A percentile compares a stretch with the other conserved stretches of the same genome.
Evolutionary conservation across 441 rosid species (phyloP).

Genomic region (Syzygium syzygioides): DNA sequence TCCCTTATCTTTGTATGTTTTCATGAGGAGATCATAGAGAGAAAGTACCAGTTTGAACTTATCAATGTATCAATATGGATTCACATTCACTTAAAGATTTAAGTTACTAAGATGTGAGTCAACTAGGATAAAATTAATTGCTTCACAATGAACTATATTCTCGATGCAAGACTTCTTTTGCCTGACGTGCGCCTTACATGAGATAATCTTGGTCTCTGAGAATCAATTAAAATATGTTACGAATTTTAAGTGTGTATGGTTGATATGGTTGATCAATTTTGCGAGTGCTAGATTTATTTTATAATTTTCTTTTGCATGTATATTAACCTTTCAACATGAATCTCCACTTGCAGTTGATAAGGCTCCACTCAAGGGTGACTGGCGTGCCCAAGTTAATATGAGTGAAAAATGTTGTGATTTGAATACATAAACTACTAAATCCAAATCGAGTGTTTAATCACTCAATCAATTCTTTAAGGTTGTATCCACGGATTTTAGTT

Average conservation of each 20-base stretch:
- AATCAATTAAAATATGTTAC: background rate
- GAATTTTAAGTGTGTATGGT: background rate
- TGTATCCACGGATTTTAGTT: no score
- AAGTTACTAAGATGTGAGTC: background rate
- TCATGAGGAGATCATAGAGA: background rate
- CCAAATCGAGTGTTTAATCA: no score
- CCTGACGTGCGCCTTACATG: background rate
- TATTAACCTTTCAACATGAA: background rate
- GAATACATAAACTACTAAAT: no score
- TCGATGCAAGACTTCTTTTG: background rate
- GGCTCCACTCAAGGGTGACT: background rate
- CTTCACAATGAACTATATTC: background rate
- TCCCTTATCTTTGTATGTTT: background rate
- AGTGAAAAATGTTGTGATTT: no score
- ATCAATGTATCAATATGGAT: background rate
- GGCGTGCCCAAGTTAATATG: no score
- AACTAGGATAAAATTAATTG: background rate
- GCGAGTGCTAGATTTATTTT: background rate
- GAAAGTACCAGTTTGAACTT: accelerated
- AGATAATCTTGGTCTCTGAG: background rate
- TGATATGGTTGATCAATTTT: background rate
- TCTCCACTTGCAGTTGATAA: background rate
- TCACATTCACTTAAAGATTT: background rate
- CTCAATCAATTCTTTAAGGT: no score
- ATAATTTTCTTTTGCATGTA: background rate